phyloP scores from a whole-genome alignment of 75 land plant species.

The Cunninghamia lanceolata region DNA sequence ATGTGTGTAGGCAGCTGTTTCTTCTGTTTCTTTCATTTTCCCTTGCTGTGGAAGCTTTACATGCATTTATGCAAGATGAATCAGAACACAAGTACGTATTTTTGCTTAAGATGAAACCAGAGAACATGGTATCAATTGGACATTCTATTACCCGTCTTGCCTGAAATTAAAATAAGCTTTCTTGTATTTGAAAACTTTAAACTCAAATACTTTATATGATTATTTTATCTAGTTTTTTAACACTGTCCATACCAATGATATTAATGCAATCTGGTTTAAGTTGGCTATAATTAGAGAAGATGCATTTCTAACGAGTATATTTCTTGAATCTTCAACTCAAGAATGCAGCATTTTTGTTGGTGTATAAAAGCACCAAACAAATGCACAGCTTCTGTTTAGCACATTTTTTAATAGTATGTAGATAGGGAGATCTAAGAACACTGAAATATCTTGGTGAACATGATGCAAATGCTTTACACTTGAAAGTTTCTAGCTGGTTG shows the following conservation, averaged over 20 bases:
- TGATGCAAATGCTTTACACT: not conserved
- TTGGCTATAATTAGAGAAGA: not conserved
- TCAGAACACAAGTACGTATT: conserved; percentile 92
- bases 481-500: not conserved
- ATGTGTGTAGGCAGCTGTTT: conserved; percentile 94
- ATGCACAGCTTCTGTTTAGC: not conserved
- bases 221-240: not conserved
- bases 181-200: not conserved
- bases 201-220: not conserved
- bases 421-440: not conserved
- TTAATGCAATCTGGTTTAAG: not conserved
- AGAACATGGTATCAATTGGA: not conserved
- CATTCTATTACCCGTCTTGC: not conserved
- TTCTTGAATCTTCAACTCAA: not conserved
- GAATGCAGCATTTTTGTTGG: not conserved
- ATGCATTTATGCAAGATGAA: conserved; percentile 96
- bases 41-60: conserved; percentile 95
- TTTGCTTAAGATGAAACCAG: not conserved
- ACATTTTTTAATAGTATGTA: not conserved
- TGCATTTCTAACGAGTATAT: not conserved
- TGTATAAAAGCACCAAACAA: not conserved
- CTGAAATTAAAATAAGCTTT: not conserved
- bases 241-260: not conserved
- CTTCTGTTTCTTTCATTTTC: conserved; percentile 94
- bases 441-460: not conserved